Evolutionary conservation across 495 filamentous ascomycete species (phyloP).

Genomic region (Lophiotrema nucula): DNA sequence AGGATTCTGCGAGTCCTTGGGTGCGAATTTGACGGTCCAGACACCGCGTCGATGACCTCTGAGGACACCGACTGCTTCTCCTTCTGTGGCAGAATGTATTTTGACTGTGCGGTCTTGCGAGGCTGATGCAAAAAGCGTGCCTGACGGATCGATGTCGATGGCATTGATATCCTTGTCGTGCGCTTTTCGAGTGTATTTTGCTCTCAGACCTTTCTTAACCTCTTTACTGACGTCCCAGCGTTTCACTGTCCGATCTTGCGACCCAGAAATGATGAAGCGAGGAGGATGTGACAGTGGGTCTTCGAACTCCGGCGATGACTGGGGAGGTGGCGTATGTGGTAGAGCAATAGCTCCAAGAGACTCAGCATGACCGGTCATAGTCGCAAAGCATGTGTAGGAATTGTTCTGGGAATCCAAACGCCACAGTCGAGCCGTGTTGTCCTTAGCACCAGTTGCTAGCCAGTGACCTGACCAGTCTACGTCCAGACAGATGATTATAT

Average conservation of each 20-base stretch:
- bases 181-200: slow-evolving; percentile 78
- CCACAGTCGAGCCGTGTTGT: slow-evolving; percentile 93
- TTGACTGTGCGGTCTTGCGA: slow-evolving; percentile 96
- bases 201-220: slow-evolving; percentile 41
- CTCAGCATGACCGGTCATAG: slow-evolving; percentile 88
- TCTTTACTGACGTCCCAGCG: slow-evolving; percentile 69
- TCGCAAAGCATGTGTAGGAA: slow-evolving; percentile 74
- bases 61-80: slow-evolving; percentile 84
- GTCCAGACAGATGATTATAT: slow-evolving; percentile 93
- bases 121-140: slow-evolving; percentile 79
- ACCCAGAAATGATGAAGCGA: slow-evolving; percentile 80
- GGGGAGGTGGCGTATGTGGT: slow-evolving; percentile 63
- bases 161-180: slow-evolving; percentile 99
- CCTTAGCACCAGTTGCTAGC: slow-evolving; percentile 94
- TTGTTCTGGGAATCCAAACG: slow-evolving; percentile 72
- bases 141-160: slow-evolving; percentile 69
- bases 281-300: slow-evolving; percentile 78
- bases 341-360: slow-evolving; percentile 90
- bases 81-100: slow-evolving; percentile 86
- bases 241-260: slow-evolving; percentile 92
- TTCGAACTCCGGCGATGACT: slow-evolving; percentile 59
- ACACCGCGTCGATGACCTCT: slow-evolving; percentile 91
- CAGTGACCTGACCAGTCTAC: slow-evolving; percentile 95
- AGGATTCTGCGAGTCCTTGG: slow-evolving; percentile 70
- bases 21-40: slow-evolving; percentile 89